Conservation (phyloP, 2,329 filamentous ascomycete genomes). For the Nothopassalora personata region DNA sequence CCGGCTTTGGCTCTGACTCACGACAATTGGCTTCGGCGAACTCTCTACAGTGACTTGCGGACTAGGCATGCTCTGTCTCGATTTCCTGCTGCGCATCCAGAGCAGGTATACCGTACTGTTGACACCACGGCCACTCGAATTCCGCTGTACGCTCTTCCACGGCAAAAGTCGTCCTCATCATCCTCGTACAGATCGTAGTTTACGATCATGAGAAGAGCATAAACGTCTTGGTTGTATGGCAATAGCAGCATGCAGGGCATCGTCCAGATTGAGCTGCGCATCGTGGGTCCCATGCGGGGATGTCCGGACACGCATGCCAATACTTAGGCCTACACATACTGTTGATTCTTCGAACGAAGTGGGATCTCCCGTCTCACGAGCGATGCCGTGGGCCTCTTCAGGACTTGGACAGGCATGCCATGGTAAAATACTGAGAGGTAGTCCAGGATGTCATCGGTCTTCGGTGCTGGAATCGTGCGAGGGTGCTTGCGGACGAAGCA, state of each 20-base stretch:
- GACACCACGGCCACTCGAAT: constrained; percentile 59
- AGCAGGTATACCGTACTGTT: constrained; percentile 55
- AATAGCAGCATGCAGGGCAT: constrained; percentile 55
- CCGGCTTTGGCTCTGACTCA: constrained; percentile 7
- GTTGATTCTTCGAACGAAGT: constrained; percentile 1
- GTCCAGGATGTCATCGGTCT: constrained; percentile 32
- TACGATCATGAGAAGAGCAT: constrained; percentile 53
- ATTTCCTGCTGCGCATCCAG: constrained; percentile 41
- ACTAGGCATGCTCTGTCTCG: constrained; percentile 56
- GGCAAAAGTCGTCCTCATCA: constrained; percentile 62
- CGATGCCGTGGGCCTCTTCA: constrained; percentile 34
- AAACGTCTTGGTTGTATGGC: constrained; percentile 54
- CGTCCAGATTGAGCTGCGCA: constrained; percentile 55
- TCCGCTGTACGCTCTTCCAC: constrained; percentile 61
- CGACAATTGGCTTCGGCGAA: constrained; percentile 42
- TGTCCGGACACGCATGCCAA: constrained; percentile 46
- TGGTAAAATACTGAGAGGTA: constrained; percentile 52
- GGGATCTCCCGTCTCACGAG: constrained; percentile 48
- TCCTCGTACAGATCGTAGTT: constrained; percentile 62
- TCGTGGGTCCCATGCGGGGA: constrained; percentile 45
- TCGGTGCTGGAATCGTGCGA: not conserved
- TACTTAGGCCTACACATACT: constrained; percentile 42
- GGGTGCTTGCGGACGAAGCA: not conserved
- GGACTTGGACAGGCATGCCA: constrained; percentile 46
- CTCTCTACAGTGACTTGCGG: constrained; percentile 54